A percentile compares a stretch with the other conserved stretches of the same genome.
phyloP scores from a whole-genome alignment of 129 eudicot genomes.

The sunflower (Helianthus annuus) region HanXRQr2.0-SUNRISE NC_035443.2:170315109-170315608 shows the following conservation, averaged over 20 bases:
- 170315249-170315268: conserved; percentile 86
- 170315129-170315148: not conserved
- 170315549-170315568: conserved; percentile 39
- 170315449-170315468: conserved; percentile 44
- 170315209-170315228: conserved; percentile 99
- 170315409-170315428: conserved; percentile 97
- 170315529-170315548: conserved; percentile 77
- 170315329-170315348: not conserved
- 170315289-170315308: conserved; percentile 22
- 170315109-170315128: no score
- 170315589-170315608: conserved; percentile 44
- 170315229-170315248: conserved; percentile 97
- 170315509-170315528: conserved; percentile 72
- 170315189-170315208: conserved; percentile 82
- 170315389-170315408: conserved; percentile 83
- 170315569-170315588: conserved; percentile 34
- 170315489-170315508: conserved; percentile 55
- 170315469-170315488: conserved; percentile 69
- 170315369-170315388: conserved; percentile 2
- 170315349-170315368: not conserved
- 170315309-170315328: no score
- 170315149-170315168: conserved; percentile 57
- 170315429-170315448: conserved; percentile 80
- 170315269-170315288: not conserved
- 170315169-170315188: conserved; percentile 91